Evolutionary conservation across 345 rosid genomes (phyloP).

Genomic region (Fremontodendron californicum): DNA sequence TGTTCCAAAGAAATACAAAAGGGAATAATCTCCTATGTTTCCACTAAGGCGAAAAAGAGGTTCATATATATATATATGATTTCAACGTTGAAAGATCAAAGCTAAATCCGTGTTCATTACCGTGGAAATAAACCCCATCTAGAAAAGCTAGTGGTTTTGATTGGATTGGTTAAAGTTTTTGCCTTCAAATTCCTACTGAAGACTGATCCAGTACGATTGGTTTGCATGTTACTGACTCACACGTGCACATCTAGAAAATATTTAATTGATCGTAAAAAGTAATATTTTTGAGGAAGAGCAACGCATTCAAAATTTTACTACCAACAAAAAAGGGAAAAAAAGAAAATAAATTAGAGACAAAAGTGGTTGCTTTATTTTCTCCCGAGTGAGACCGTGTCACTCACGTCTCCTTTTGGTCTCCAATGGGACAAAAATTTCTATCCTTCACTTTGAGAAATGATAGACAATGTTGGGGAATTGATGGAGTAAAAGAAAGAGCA

Average conservation of each 20-base stretch:
- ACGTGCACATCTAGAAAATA: slow-evolving; percentile 49
- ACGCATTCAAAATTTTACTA: background rate
- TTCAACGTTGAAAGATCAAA: slow-evolving; percentile 15
- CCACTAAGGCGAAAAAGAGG: slow-evolving; percentile 5
- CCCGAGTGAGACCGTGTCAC: slow-evolving; percentile 30
- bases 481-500: slow-evolving; percentile 39
- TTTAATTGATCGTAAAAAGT: background rate
- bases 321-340: too few relatives aligned
- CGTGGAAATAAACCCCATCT: slow-evolving; percentile 3
- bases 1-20: slow-evolving; percentile 11
- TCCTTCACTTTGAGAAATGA: slow-evolving; percentile 22
- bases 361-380: slow-evolving; percentile 10
- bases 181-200: slow-evolving; percentile 1
- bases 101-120: background rate
- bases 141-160: slow-evolving; percentile 8
- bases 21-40: background rate
- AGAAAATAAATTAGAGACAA: background rate
- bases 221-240: slow-evolving; percentile 38
- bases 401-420: slow-evolving; percentile 46
- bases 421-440: slow-evolving; percentile 16
- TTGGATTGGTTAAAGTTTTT: slow-evolving; percentile 13
- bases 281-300: background rate
- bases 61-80: background rate
- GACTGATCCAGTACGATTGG: slow-evolving; percentile 6
- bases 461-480: slow-evolving; percentile 36